phyloP scores from a whole-genome alignment of 345 rosid genomes.

The Moringa oleifera region DNA sequence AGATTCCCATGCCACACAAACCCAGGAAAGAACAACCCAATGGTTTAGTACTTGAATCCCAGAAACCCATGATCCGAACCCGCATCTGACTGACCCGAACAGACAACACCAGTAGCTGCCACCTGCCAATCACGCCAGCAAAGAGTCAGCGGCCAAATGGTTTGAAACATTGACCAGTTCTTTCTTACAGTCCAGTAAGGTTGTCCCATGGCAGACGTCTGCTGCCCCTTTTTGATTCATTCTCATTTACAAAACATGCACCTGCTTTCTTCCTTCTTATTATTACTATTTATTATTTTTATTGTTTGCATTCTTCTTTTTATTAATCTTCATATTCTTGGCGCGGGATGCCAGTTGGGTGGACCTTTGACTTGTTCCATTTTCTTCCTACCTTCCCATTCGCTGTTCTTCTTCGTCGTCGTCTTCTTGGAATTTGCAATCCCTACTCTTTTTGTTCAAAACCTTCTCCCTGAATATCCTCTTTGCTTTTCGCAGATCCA shows the following conservation, averaged over 20 bases:
- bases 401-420: background rate
- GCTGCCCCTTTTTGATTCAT: background rate
- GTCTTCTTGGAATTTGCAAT: too few species aligned
- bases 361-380: background rate
- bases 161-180: background rate
- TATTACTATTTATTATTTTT: too few species aligned
- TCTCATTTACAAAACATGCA: background rate
- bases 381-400: background rate
- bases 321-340: background rate
- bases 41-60: too few species aligned
- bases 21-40: too few species aligned
- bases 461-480: background rate
- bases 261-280: background rate
- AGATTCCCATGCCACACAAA: too few species aligned
- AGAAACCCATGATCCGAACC: too few species aligned
- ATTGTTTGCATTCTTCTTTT: too few species aligned
- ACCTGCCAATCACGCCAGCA: too few species aligned
- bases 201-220: background rate
- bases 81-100: too few species aligned
- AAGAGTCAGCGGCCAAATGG: background rate
- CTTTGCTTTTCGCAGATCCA: background rate
- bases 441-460: too few species aligned
- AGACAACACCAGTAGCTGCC: too few species aligned
- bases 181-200: background rate
- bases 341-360: background rate